Evolutionary conservation across 371 early-diverging fungal species (phyloP).

Genomic region (Mucor lusitanicus): DNA sequence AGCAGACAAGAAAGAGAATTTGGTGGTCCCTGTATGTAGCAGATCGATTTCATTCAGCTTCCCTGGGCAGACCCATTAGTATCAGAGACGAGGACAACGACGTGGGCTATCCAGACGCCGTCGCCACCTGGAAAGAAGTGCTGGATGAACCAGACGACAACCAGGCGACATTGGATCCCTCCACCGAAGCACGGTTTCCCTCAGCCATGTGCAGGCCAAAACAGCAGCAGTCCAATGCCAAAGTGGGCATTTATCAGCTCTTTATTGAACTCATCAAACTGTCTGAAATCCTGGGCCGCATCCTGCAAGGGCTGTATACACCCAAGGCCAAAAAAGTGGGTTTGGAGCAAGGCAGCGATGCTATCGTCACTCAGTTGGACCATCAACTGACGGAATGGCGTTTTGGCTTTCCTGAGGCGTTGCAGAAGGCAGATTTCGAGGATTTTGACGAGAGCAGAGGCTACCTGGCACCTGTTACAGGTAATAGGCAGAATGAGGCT

Average conservation of each 20-base stretch:
- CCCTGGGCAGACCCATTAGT: slow-evolving; percentile 46
- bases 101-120: slow-evolving; percentile 41
- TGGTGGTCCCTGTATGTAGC: slow-evolving; percentile 50
- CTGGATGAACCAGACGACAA: slow-evolving; percentile 37
- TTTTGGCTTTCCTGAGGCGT: slow-evolving; percentile 38
- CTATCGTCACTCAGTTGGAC: slow-evolving; percentile 43
- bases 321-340: slow-evolving; percentile 43
- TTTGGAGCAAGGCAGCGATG: slow-evolving; percentile 43
- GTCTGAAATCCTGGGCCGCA: slow-evolving; percentile 45
- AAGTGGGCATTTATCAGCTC: slow-evolving; percentile 37
- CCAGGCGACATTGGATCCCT: slow-evolving; percentile 1
- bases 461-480: slow-evolving; percentile 41
- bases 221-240: slow-evolving; percentile 13
- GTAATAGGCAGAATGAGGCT: slow-evolving; percentile 23
- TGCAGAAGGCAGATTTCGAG: slow-evolving; percentile 32
- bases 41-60: slow-evolving; percentile 48
- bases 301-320: slow-evolving; percentile 47
- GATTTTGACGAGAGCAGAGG: slow-evolving; percentile 44
- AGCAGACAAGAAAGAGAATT: slow-evolving; percentile 45
- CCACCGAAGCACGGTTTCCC: slow-evolving; percentile 30
- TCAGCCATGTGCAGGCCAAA: slow-evolving; percentile 36
- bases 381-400: slow-evolving; percentile 50
- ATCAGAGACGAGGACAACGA: slow-evolving; percentile 52
- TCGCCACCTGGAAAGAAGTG: slow-evolving; percentile 41
- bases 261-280: slow-evolving; percentile 48